phyloP scores from a whole-genome alignment of 768 basidiomycete genomes.

The Pisolithus marmoratus region DNA sequence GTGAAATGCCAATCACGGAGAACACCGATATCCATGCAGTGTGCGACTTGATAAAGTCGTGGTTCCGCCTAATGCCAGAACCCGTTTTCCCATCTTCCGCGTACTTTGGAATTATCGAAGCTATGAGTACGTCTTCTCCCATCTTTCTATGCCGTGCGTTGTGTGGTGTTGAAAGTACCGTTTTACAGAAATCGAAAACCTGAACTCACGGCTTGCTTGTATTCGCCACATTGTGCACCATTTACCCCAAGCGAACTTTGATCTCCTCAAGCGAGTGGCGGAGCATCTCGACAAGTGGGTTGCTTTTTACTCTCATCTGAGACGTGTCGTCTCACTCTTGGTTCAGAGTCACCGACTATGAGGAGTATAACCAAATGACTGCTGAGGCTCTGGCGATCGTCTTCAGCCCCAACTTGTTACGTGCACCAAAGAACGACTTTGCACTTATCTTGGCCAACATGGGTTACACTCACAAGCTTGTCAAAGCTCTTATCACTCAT shows the following conservation, averaged over 20 bases:
- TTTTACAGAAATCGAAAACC: conserved; percentile 61
- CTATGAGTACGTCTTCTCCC: conserved; percentile 51
- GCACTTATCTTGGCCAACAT: conserved; percentile 75
- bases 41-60: conserved; percentile 78
- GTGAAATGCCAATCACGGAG: conserved; percentile 54
- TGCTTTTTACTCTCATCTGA: neutral
- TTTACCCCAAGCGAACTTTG: conserved; percentile 70
- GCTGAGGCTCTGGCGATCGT: conserved; percentile 81
- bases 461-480: conserved; percentile 70
- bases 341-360: conserved; percentile 75
- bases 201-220: conserved; percentile 57
- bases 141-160: neutral
- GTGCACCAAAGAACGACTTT: conserved; percentile 76
- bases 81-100: conserved; percentile 67
- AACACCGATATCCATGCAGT: conserved; percentile 76
- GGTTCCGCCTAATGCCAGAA: conserved; percentile 80
- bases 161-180: neutral
- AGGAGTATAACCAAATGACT: conserved; percentile 88
- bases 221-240: conserved; percentile 65
- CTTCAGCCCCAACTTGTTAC: conserved; percentile 75
- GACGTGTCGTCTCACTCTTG: neutral
- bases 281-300: conserved; percentile 78
- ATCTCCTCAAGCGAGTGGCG: conserved; percentile 69
- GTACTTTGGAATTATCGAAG: conserved; percentile 65
- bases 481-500: conserved; percentile 70